Evolutionary conservation across 2,329 filamentous ascomycete species (phyloP), one percentile per base, ranked within the genome.

Genomic region (Sporothrix humicola): DNA sequence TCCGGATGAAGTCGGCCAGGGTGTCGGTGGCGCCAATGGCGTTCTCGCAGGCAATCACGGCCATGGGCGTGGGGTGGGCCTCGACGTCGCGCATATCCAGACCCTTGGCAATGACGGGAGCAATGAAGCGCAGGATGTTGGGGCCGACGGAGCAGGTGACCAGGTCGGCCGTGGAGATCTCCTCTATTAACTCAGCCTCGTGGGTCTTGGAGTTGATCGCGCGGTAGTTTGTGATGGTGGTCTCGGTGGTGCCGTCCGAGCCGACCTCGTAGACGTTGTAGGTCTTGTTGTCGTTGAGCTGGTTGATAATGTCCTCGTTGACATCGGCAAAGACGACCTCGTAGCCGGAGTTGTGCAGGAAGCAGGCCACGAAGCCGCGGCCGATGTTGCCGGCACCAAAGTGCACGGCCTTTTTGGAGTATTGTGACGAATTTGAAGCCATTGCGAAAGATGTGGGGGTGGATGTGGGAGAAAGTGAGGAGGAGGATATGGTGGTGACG

Each of bases 21-120:
- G 92, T 93, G 81, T 96, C 93, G 69, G 96, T 98, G 79, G 94
- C 96, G 77, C 93, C 93, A 81, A 98, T 98, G 81, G 94, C 94
- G 83, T 99, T 99, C 86, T 99, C 96, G 84, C 96, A 99, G 73
- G 96, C 96, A 84, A 99, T 97, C 80, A 99, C 93, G 26, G 95
- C 91, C 58, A 98, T 84, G 8, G 95, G 95, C 76, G 88, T 69
- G n/a, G 69, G 88, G 59, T 86, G 84, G 23, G 87, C 84, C 15
- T 83, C 80, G n/a, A 90, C 87, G 42, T 73, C 71, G 76, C 96
- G 92, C 77, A 88, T 87, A 81, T 95, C 91, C 76, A 99, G 93
- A 77, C 93, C 96, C 87, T 97, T 96, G 81, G 95, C 95, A 78
- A 99, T 97, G 79, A 95, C 92, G 31, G 95, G 93, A 65, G 96